Evolutionary conservation across 2,329 filamentous ascomycete species (phyloP), one percentile per base, ranked within the genome.

Genomic region (Juglanconis juglandina): DNA sequence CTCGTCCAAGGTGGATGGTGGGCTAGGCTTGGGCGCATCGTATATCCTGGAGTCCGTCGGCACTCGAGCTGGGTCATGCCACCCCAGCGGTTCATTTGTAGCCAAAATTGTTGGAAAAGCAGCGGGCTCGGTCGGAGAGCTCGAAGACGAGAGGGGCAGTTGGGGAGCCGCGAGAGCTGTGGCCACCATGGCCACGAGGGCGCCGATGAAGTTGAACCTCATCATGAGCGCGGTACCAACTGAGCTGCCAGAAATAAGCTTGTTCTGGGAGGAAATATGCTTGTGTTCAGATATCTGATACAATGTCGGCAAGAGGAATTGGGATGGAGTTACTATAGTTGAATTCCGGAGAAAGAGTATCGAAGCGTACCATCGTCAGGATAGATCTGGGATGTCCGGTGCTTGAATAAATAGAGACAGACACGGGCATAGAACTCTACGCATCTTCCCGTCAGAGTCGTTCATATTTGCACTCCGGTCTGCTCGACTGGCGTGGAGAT

Each of bases 101-200:
- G n/a, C n/a, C 5, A 9, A 9, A 17, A 9, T 17, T 46, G 42
- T 4, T 5, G n/a, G 42, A 17, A 17, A 17, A 46, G n/a, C n/a
- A 17, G 11, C 14, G 17, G 42, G n/a, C 5, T 24, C n/a, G 42
- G n/a, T 24, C 5, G 17, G 11, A 46, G 17, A 46, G n/a, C 10
- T 42, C 39, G 10, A 42, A 42, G 10, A 13, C 39, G 10, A 42
- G 10, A 42, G 3, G 4, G 4, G 6, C 10, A 14, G 42, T 30
- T 46, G 72, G 77, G 3, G 70, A 70, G 3, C 67, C 68, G 13
- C 65, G 62, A 14, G 68, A 66, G 47, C 72, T 71, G 67, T 75
- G 76, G 66, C 75, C 76, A 32, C 64, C 62, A 63, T 72, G 68
- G 57, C 73, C 68, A 68, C 76, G 77, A 53, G 67, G 55, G 46